Evolutionary conservation across 805 yeast genomes (phyloP).

Genomic region (Candida sakaeoensis): DNA sequence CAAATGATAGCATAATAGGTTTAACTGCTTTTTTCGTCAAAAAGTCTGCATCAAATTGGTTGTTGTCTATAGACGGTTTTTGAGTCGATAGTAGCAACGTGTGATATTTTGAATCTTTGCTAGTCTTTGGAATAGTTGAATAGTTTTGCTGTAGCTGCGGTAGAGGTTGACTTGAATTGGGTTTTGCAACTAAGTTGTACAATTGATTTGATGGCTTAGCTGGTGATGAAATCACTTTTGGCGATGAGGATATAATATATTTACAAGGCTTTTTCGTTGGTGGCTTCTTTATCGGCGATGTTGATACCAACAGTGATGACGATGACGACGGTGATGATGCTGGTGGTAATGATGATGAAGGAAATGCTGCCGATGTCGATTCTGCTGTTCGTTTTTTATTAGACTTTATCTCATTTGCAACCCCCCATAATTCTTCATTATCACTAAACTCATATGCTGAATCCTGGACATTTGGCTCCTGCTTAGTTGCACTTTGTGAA

Average conservation of each 20-base stretch:
- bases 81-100: constrained; percentile 5
- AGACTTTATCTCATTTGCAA: constrained; percentile 2
- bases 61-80: constrained; percentile 1
- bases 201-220: not conserved
- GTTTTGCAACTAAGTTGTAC: not conserved
- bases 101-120: not conserved
- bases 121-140: not conserved
- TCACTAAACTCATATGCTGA: constrained; percentile 8
- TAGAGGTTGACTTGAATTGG: not conserved
- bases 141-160: not conserved
- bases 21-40: constrained; percentile 19
- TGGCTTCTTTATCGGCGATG: constrained; percentile 5
- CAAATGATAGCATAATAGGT: constrained; percentile 41
- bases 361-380: no score
- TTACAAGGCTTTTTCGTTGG: constrained; percentile 2
- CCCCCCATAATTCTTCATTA: constrained; percentile 7
- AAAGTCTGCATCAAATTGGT: not conserved
- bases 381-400: not conserved
- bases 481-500: not conserved
- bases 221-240: constrained; percentile 3
- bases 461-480: not conserved
- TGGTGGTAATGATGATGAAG: no score
- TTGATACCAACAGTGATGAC: no score
- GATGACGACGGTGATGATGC: no score
- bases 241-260: constrained; percentile 2